phyloP scores from a whole-genome alignment of 306 rosid species.

The Cucurbita pepo region DNA sequence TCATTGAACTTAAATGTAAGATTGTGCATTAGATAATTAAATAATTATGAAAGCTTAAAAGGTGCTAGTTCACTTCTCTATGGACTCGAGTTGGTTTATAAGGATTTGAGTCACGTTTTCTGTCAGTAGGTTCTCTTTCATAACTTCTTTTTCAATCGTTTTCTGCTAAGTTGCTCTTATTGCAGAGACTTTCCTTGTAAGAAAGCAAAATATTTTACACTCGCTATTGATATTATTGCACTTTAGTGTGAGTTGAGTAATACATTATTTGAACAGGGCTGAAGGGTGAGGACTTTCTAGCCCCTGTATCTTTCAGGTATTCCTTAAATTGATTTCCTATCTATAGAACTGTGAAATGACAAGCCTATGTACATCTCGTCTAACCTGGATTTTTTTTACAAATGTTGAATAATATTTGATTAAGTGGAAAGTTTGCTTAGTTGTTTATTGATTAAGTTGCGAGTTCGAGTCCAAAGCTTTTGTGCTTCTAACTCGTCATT shows the following conservation, averaged over 20 bases:
- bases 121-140: not conserved
- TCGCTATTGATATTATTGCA: not conserved
- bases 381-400: slow-evolving; percentile 4
- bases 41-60: not conserved
- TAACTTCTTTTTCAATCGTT: not conserved
- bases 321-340: not conserved
- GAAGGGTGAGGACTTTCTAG: not conserved
- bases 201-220: not conserved
- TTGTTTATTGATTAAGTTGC: slow-evolving; percentile 38
- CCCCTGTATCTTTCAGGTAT: not conserved
- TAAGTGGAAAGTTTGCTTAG: slow-evolving; percentile 26
- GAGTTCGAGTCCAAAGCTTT: slow-evolving; percentile 59
- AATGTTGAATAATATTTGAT: not conserved
- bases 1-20: not conserved
- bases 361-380: not conserved
- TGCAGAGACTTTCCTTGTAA: not conserved
- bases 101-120: not conserved
- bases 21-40: not conserved
- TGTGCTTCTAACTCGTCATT: slow-evolving; percentile 60
- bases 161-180: not conserved
- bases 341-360: not conserved
- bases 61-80: not conserved
- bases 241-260: not conserved
- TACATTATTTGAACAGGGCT: slow-evolving; percentile 1
- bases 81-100: not conserved